Evolutionary conservation across 768 basidiomycete genomes (phyloP), one percentile per base, ranked within the genome.

Genomic region (Antrodiella citrinella): DNA sequence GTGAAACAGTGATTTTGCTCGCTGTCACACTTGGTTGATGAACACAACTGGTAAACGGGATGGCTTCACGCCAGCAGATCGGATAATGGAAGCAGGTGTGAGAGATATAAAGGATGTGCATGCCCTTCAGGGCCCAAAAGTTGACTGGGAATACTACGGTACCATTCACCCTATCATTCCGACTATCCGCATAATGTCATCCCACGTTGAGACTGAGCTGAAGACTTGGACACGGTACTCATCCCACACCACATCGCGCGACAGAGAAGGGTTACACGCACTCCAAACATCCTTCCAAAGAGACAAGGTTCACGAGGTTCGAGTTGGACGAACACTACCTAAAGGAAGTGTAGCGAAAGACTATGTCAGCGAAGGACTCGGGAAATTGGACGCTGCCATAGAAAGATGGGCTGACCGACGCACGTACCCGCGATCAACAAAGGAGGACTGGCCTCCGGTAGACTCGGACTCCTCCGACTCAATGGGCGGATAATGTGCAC

Each of bases 91-190:
- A 47, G 55, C 64, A 10, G 69, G 67, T 45, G 64, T 71, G 26
- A 66, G 62, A 57, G 68, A 67, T 40, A 63, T 0, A 69, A 70
- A 47, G 67, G n/a, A n/a, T n/a, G n/a, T n/a, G n/a, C n/a, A n/a
- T n/a, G n/a, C n/a, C n/a, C n/a, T n/a, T n/a, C n/a, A 38, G 35
- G 35, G 35, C 18, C 35, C 35, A 10, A 38, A 38, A 10, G 35
- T 18, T 18, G 18, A 38, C 10, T 38, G 35, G 35, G 35, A 38
- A 10, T 38, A 38, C 35, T 18, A 10, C 10, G 10, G 10, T 18
- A 38, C 35, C 10, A 10, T 38, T 10, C 35, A 38, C 18, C 35
- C 35, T 10, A 18, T 38, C 35, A 10, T 38, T 10, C 35, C 35
- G 10, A 18, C 18, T 18, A 38, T 38, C 35, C 35, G 35, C 10